These are phyloP conservation scores for Bacterosira constricta DNA, from an alignment of 108 stramenopile genomes.

Conservation along the genomic window DNA sequence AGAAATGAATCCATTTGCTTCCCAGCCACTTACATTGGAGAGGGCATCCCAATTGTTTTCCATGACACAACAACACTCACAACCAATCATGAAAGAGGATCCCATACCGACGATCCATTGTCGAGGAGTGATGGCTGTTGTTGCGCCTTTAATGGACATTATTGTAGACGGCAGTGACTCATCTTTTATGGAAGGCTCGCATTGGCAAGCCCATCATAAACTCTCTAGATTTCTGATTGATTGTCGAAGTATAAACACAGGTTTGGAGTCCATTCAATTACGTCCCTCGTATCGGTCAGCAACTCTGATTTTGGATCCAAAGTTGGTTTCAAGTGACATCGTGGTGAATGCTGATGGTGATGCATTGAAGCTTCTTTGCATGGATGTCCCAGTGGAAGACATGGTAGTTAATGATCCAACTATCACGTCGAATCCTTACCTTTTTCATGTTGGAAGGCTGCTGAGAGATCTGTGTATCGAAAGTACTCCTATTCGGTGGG, in stretches of 20 bases:
- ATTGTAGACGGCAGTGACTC: conserved; percentile 32
- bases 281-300: conserved; percentile 37
- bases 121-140: conserved; percentile 37
- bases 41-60: conserved; percentile 24
- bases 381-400: conserved; percentile 43
- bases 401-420: conserved; percentile 19
- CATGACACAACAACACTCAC: conserved; percentile 33
- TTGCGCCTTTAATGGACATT: conserved; percentile 37
- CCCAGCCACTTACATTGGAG: conserved; percentile 26
- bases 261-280: conserved; percentile 20
- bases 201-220: conserved; percentile 30
- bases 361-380: conserved; percentile 39
- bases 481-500: conserved; percentile 34
- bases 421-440: conserved; percentile 19
- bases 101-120: neutral
- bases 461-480: conserved; percentile 36
- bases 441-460: conserved; percentile 31
- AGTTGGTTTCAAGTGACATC: conserved; percentile 19
- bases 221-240: conserved; percentile 42
- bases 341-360: conserved; percentile 32
- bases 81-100: neutral
- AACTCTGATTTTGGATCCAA: conserved; percentile 32
- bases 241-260: conserved; percentile 25
- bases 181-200: conserved; percentile 35
- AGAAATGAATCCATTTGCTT: conserved; percentile 9